Conservation (phyloP, 768 basidiomycete genomes). For the Boletus sensibilis region DNA sequence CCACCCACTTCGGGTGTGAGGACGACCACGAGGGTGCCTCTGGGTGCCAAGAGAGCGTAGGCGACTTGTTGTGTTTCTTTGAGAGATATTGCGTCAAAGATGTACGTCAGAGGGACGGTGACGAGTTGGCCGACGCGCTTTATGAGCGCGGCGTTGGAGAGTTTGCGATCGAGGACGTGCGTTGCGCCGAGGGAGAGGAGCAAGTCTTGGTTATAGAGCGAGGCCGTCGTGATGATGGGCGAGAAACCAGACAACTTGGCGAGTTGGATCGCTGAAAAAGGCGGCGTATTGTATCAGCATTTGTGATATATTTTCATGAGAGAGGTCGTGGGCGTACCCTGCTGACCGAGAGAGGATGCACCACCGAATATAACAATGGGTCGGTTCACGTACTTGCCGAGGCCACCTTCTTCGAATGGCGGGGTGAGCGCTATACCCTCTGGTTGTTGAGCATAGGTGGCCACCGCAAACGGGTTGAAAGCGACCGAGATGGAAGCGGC, state of each 20-base stretch:
- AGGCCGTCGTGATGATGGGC: slow-evolving; percentile 40
- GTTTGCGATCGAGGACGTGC: slow-evolving; percentile 32
- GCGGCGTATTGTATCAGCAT: no score
- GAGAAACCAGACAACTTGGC: slow-evolving; percentile 34
- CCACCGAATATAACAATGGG: slow-evolving; percentile 39
- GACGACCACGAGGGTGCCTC: slow-evolving; percentile 29
- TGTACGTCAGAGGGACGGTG: background rate
- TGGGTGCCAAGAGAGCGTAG: slow-evolving; percentile 28
- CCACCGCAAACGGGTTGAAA: slow-evolving; percentile 34
- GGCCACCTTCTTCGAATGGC: slow-evolving; percentile 29
- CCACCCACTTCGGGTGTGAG: background rate
- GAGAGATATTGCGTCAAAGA: slow-evolving; percentile 32
- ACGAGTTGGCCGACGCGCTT: slow-evolving; percentile 3
- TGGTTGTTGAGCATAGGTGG: slow-evolving; percentile 30
- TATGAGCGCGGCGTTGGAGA: slow-evolving; percentile 12
- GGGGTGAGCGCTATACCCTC: slow-evolving; percentile 27
- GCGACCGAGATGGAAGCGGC: slow-evolving; percentile 37
- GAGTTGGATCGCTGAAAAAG: slow-evolving; percentile 30
- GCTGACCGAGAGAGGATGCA: slow-evolving; percentile 37
- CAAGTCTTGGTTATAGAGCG: slow-evolving; percentile 28
- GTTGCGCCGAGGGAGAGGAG: slow-evolving; percentile 38
- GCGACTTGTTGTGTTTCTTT: slow-evolving; percentile 33
- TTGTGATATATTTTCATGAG: no score
- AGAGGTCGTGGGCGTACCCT: slow-evolving; percentile 19
- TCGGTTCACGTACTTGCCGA: slow-evolving; percentile 30